Evolutionary conservation across 805 yeast genomes (phyloP).

Genomic region (Yarrowia bubula): DNA sequence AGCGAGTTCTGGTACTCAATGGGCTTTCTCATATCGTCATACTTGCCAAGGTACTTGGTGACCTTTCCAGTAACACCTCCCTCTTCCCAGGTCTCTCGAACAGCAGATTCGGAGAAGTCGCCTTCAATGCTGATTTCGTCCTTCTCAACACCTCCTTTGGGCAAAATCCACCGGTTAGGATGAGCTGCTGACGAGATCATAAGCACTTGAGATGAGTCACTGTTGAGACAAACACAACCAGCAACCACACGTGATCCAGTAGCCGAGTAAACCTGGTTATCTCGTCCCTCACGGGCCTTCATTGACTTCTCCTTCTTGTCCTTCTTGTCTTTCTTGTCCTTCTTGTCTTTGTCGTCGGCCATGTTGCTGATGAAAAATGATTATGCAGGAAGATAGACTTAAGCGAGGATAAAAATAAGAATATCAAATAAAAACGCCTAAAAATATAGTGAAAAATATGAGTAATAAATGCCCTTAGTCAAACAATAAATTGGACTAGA

Average conservation of each 20-base stretch:
- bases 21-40: conserved; percentile 59
- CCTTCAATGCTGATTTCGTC: conserved; percentile 57
- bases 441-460: too few relatives aligned
- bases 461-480: too few relatives aligned
- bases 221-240: conserved; percentile 77
- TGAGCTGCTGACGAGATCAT: conserved; percentile 75
- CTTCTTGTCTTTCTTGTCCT: neutral
- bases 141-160: conserved; percentile 91
- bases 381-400: conserved; percentile 3
- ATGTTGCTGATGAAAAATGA: neutral
- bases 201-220: conserved; percentile 58
- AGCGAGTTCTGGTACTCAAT: conserved; percentile 43
- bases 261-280: conserved; percentile 47
- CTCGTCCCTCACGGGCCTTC: conserved; percentile 42
- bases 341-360: neutral
- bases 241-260: conserved; percentile 88
- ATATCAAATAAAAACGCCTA: too few relatives aligned
- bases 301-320: conserved; percentile 32
- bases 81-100: conserved; percentile 97
- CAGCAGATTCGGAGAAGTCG: conserved; percentile 51
- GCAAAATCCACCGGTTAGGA: conserved; percentile 76
- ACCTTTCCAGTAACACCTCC: conserved; percentile 81
- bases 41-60: conserved; percentile 55
- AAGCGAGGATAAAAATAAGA: neutral
- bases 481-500: too few relatives aligned